Percentiles rank a stretch among this genome's conserved stretches.
These are phyloP conservation scores for Metarhizium album DNA, from an alignment of 2,329 filamentous ascomycete species.

Conservation along the genomic window DNA sequence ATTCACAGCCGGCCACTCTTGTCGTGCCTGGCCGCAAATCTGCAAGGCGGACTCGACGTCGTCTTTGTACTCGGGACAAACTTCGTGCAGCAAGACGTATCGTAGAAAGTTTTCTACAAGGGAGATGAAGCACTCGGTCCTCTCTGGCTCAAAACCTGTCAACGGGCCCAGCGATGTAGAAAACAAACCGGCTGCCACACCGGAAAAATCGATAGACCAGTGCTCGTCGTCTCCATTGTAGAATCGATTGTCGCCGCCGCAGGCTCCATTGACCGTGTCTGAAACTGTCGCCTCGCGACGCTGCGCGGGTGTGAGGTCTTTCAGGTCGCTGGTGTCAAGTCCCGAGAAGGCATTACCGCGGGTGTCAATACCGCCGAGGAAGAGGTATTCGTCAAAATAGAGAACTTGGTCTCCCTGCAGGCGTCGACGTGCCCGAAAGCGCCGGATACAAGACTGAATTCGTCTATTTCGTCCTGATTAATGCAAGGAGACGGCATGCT, in stretches of 20 bases:
- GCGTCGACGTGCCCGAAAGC: conserved; percentile 67
- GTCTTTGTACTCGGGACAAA: conserved; percentile 67
- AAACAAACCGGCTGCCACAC: conserved; percentile 69
- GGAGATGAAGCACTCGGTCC: conserved; percentile 47
- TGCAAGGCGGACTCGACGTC: conserved; percentile 56
- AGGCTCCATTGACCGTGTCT: conserved; percentile 42
- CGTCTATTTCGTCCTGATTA: conserved; percentile 39
- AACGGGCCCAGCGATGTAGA: conserved; percentile 45
- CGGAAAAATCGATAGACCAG: conserved; percentile 74
- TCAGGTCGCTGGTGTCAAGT: conserved; percentile 43
- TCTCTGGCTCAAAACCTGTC: conserved; percentile 41
- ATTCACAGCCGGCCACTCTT: conserved; percentile 53
- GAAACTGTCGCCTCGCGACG: conserved; percentile 53
- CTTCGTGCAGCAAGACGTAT: conserved; percentile 74
- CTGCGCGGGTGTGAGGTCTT: conserved; percentile 46
- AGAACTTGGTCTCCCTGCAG: conserved; percentile 50
- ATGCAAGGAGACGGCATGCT: background rate
- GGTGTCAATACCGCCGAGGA: conserved; percentile 69
- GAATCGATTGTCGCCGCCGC: conserved; percentile 31
- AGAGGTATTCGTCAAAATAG: conserved; percentile 71
- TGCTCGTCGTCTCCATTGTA: conserved; percentile 41
- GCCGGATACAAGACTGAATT: conserved; percentile 75
- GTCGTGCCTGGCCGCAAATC: conserved; percentile 55
- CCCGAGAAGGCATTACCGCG: conserved; percentile 47
- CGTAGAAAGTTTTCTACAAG: conserved; percentile 80